Conservation (phyloP, 2,329 filamentous ascomycete species). For the Pyricularia grisea region DNA sequence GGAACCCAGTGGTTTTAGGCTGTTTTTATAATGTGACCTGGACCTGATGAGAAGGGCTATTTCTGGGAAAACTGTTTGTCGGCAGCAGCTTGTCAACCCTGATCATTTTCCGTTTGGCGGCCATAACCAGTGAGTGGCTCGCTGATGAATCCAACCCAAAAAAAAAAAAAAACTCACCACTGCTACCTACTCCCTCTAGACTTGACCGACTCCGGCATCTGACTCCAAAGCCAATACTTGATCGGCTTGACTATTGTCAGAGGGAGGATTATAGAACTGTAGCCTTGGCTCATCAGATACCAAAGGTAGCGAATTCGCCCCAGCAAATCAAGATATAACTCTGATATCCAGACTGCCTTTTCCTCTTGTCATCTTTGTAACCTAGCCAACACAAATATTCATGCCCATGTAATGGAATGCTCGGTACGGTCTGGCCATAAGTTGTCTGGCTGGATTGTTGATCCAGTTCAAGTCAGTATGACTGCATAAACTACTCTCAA, state of each 20-base stretch:
- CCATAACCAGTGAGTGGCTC: neutral
- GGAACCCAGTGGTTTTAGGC: neutral
- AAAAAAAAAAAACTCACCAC: neutral
- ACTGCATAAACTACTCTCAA: neutral
- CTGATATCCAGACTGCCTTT: neutral
- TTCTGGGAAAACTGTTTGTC: neutral
- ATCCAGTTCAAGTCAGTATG: neutral
- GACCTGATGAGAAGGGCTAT: neutral
- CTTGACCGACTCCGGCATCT: neutral
- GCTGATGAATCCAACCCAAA: neutral
- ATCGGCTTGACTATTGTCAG: neutral
- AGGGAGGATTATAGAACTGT: neutral
- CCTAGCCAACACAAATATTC: neutral
- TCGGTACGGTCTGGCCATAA: neutral
- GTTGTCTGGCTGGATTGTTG: neutral
- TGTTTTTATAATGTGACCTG: neutral
- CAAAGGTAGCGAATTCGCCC: neutral
- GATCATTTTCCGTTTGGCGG: neutral
- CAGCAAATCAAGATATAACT: neutral
- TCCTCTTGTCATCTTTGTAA: neutral
- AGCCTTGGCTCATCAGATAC: neutral
- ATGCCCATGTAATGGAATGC: neutral
- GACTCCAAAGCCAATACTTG: neutral
- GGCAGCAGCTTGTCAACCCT: neutral
- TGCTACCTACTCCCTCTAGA: neutral